These are phyloP conservation scores for Serendipita sp. DNA, from an alignment of 768 basidiomycete genomes.

Conservation along the genomic window DNA sequence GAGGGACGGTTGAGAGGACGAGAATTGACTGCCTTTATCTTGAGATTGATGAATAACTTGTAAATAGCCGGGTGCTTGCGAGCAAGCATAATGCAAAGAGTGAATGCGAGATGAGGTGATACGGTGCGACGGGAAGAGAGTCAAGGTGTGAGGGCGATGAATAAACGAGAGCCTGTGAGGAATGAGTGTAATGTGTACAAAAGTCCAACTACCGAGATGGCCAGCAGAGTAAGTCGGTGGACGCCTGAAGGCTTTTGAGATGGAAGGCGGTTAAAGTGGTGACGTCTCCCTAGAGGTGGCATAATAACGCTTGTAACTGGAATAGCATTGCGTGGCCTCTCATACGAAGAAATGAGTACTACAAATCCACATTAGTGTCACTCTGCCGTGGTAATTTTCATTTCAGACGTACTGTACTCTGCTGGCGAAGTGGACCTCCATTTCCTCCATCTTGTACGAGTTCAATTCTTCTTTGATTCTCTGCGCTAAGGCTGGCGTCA, in stretches of 20 bases:
- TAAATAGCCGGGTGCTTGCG: neutral
- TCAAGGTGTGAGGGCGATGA: no score
- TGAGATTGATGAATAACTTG: neutral
- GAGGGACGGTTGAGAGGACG: neutral
- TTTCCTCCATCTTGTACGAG: slow-evolving; percentile 98
- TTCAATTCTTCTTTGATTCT: slow-evolving; percentile 97
- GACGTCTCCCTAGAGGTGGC: neutral
- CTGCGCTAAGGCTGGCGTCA: slow-evolving; percentile 90
- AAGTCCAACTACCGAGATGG: no score
- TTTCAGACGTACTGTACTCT: slow-evolving; percentile 59
- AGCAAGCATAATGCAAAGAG: neutral
- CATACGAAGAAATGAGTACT: slow-evolving; percentile 84
- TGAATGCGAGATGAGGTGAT: neutral
- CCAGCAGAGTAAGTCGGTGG: no score
- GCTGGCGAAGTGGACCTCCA: slow-evolving; percentile 93
- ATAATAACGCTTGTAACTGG: neutral
- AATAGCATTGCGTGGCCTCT: neutral
- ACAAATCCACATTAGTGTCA: neutral
- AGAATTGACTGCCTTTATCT: neutral
- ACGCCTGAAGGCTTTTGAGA: no score
- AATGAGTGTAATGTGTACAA: no score
- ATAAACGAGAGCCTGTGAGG: no score
- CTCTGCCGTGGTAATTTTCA: no score
- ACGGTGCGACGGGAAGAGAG: no score
- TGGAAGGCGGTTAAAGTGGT: no score